Evolutionary conservation across 2,329 filamentous ascomycete genomes (phyloP).

Genomic region (Aspergillus sp.): DNA sequence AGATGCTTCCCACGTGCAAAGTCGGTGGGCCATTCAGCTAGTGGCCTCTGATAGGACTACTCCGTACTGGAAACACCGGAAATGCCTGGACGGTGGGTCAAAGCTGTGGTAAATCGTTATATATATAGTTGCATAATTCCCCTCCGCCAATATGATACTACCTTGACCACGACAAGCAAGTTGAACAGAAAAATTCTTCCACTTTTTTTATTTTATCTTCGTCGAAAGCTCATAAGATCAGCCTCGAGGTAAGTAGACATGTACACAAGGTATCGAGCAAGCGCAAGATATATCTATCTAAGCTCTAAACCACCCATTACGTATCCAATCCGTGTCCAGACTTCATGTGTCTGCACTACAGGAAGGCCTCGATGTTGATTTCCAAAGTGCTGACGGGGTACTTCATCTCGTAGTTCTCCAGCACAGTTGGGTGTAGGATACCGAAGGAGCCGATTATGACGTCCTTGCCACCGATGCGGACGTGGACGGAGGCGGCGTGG

Average conservation of each 20-base stretch:
- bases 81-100: too few relatives aligned
- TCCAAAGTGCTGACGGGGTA: constrained; percentile 93
- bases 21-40: too few relatives aligned
- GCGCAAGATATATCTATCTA: constrained; percentile 19
- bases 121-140: neutral
- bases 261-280: constrained; percentile 8
- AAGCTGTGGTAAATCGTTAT: neutral
- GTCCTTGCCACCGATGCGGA: constrained; percentile 74
- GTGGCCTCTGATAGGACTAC: too few relatives aligned
- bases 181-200: neutral
- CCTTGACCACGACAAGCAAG: neutral
- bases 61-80: too few relatives aligned
- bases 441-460: constrained; percentile 85
- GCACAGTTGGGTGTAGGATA: constrained; percentile 87
- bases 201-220: constrained; percentile 8
- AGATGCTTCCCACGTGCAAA: too few relatives aligned
- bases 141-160: neutral
- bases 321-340: neutral
- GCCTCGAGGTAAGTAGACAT: neutral
- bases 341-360: constrained; percentile 54
- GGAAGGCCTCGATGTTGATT: constrained; percentile 91
- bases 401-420: constrained; percentile 91
- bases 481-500: constrained; percentile 82
- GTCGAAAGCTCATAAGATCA: neutral
- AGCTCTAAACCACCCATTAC: constrained; percentile 8